phyloP scores from a whole-genome alignment of 371 early-diverging fungal genomes.

The Synchytrium microbalum region DNA sequence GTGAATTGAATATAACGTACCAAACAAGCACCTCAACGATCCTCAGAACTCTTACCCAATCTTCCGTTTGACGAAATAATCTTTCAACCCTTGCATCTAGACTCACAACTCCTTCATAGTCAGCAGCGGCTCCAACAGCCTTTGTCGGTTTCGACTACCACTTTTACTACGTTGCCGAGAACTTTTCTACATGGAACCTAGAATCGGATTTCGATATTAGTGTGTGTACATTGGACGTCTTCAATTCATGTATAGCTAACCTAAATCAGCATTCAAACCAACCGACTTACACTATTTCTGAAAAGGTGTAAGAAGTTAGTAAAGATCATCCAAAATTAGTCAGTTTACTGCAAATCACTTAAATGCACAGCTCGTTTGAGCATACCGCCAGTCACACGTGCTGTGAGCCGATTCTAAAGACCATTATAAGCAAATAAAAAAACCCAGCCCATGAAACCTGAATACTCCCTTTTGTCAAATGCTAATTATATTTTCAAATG shows the following conservation, averaged over 20 bases:
- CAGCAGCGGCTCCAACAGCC: conserved; percentile 13
- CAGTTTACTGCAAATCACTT: conserved; percentile 8
- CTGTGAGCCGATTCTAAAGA: too few species aligned
- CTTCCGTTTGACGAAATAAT: conserved; percentile 27
- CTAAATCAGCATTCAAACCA: too few species aligned
- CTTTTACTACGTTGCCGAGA: conserved; percentile 34
- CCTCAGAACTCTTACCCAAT: conserved; percentile 36
- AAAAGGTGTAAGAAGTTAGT: background rate
- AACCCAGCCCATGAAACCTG: too few species aligned
- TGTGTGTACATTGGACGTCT: too few species aligned
- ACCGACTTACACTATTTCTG: conserved; percentile 7
- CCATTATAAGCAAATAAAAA: too few species aligned
- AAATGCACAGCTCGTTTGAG: conserved; percentile 28
- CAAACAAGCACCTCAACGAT: conserved; percentile 18
- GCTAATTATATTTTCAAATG: too few species aligned
- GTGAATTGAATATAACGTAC: conserved; percentile 6
- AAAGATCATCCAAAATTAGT: background rate
- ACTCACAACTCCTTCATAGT: conserved; percentile 28
- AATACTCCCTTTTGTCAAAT: too few species aligned
- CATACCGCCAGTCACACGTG: conserved; percentile 21
- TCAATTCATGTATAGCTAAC: too few species aligned
- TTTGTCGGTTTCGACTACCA: conserved; percentile 31
- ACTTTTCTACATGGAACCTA: conserved; percentile 33
- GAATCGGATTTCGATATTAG: background rate
- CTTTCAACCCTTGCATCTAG: conserved; percentile 36